These are phyloP conservation scores for Guillardia theta DNA, from an alignment of 78 protist species.

Conservation along the genomic window DNA sequence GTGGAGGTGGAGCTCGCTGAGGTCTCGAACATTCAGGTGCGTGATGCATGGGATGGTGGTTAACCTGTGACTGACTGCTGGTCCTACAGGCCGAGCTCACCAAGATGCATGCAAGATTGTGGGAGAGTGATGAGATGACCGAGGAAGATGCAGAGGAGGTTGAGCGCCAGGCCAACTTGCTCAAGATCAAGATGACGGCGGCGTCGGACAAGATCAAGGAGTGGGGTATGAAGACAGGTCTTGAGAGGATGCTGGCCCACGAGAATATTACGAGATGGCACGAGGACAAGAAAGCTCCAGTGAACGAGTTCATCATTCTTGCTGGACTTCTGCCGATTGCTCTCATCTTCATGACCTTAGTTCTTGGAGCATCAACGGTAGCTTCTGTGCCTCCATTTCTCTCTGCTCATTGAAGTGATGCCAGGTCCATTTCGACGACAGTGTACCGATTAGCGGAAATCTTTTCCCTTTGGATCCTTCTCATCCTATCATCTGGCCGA, in stretches of 20 bases:
- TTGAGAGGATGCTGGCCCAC: background rate
- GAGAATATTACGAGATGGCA: background rate
- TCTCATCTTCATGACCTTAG: background rate
- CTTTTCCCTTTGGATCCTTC: background rate
- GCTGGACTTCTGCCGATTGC: background rate
- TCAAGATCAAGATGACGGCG: background rate
- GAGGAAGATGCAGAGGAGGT: conserved; percentile 17
- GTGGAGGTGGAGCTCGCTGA: background rate
- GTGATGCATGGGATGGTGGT: background rate
- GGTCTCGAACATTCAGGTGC: background rate
- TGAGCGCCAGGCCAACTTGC: conserved; percentile 3
- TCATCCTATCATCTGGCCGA: background rate
- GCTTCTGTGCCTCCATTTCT: background rate
- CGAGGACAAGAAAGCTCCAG: background rate
- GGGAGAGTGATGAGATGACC: background rate
- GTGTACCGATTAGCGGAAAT: background rate
- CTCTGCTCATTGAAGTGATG: background rate
- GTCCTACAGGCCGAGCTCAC: background rate
- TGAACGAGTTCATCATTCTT: background rate
- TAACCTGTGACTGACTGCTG: no score
- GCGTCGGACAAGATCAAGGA: background rate
- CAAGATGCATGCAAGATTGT: background rate
- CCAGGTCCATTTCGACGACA: conserved; percentile 32
- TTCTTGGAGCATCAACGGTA: background rate
- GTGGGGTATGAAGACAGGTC: background rate